These are phyloP conservation scores for Saturnispora mendoncae DNA, from an alignment of 805 yeast genomes.

Conservation along the genomic window DNA sequence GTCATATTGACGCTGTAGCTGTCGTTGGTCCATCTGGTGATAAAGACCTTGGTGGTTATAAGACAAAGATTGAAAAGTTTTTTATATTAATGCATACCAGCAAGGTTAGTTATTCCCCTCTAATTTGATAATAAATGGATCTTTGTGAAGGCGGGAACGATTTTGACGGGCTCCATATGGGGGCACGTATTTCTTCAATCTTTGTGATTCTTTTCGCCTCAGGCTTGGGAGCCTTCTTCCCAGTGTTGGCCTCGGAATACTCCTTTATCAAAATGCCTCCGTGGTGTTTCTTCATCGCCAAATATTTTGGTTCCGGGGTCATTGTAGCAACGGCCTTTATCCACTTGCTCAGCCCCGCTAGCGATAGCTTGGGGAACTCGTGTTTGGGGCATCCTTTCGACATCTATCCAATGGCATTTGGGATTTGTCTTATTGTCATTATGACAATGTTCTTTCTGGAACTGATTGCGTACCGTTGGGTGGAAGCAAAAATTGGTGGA, in stretches of 20 bases:
- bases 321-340: conserved; percentile 76
- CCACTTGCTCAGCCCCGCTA: conserved; percentile 64
- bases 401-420: conserved; percentile 48
- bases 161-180: conserved; percentile 27
- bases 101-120: too few relatives aligned
- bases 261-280: conserved; percentile 51
- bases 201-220: conserved; percentile 56
- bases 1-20: conserved; percentile 24
- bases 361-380: conserved; percentile 42
- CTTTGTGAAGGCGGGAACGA: conserved; percentile 17
- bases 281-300: conserved; percentile 58
- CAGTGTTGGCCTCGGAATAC: conserved; percentile 49
- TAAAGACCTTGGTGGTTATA: conserved; percentile 2
- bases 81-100: background rate
- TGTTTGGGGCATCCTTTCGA: conserved; percentile 57
- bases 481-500: conserved; percentile 28
- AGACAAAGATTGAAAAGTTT: background rate
- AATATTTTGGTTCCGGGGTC: conserved; percentile 78
- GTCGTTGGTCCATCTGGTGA: conserved; percentile 9
- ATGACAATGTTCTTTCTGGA: conserved; percentile 46
- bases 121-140: conserved; percentile 7
- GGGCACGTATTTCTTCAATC: conserved; percentile 47
- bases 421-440: conserved; percentile 41
- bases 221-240: conserved; percentile 51
- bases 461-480: conserved; percentile 38